phyloP scores from a whole-genome alignment of 257 asterid genomes.

The Nyctanthes arbortristis region DNA sequence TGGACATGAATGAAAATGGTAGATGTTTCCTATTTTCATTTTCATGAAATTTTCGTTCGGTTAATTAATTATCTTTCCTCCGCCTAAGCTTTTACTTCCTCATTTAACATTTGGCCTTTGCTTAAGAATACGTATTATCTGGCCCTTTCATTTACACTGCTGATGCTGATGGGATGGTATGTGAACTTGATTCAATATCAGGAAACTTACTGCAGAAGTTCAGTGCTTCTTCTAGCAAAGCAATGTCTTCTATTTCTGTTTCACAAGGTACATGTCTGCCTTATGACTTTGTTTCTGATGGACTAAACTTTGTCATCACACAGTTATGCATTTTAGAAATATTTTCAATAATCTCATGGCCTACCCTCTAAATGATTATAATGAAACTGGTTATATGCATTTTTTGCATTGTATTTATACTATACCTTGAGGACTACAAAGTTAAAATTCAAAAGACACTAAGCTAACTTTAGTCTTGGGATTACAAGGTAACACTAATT shows the following conservation, averaged over 20 bases:
- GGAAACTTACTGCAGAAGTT: slow-evolving; percentile 74
- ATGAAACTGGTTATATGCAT: not conserved
- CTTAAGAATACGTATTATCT: not conserved
- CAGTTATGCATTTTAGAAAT: not conserved
- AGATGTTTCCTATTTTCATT: not conserved
- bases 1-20: not conserved
- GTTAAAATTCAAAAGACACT: no score
- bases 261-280: slow-evolving; percentile 62
- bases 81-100: not conserved
- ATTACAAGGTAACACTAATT: no score
- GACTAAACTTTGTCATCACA: not conserved
- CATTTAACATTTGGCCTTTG: not conserved
- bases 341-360: not conserved
- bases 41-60: not conserved
- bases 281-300: not conserved
- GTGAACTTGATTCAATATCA: slow-evolving; percentile 68
- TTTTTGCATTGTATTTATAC: no score
- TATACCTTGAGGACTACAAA: no score
- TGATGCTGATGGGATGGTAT: slow-evolving; percentile 90
- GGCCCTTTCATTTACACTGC: slow-evolving; percentile 72
- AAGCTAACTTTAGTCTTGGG: no score
- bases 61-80: not conserved
- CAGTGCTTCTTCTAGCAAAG: slow-evolving; percentile 58
- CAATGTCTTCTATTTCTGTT: slow-evolving; percentile 73
- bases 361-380: slow-evolving; percentile 1